Evolutionary conservation across 2,329 filamentous ascomycete genomes (phyloP).

Genomic region (Rutstroemia sydowiana): DNA sequence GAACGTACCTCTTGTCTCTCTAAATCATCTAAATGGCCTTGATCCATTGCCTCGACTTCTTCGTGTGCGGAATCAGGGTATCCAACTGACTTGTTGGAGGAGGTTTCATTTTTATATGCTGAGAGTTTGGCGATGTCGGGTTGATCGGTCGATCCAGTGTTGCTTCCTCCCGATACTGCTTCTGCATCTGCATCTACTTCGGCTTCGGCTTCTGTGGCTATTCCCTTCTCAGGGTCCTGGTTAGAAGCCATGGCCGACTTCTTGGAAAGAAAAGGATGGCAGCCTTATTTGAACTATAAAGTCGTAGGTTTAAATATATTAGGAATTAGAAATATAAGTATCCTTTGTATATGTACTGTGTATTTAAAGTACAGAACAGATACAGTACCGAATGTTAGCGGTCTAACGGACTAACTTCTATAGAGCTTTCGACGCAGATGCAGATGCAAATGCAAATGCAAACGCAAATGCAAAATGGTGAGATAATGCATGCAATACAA

Average conservation of each 20-base stretch:
- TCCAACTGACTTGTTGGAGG: constrained; percentile 11
- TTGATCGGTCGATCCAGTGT: constrained; percentile 15
- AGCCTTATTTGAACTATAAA: background rate
- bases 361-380: no score
- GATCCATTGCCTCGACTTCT: constrained; percentile 25
- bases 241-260: constrained; percentile 13
- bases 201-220: constrained; percentile 11
- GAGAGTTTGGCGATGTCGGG: constrained; percentile 17
- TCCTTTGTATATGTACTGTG: no score
- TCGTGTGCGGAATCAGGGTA: constrained; percentile 24
- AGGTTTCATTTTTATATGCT: constrained; percentile 2
- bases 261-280: background rate
- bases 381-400: no score
- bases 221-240: constrained; percentile 14
- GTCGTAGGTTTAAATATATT: background rate
- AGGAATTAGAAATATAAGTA: background rate
- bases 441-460: no score
- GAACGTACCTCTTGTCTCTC: constrained; percentile 17
- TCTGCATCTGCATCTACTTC: background rate
- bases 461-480: no score
- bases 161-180: constrained; percentile 3
- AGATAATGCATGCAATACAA: no score
- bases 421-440: no score
- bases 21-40: constrained; percentile 23
- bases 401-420: no score